Evolutionary conservation across 768 basidiomycete species (phyloP), one percentile per base, ranked within the genome.

Genomic region (Pleurotus platypus): DNA sequence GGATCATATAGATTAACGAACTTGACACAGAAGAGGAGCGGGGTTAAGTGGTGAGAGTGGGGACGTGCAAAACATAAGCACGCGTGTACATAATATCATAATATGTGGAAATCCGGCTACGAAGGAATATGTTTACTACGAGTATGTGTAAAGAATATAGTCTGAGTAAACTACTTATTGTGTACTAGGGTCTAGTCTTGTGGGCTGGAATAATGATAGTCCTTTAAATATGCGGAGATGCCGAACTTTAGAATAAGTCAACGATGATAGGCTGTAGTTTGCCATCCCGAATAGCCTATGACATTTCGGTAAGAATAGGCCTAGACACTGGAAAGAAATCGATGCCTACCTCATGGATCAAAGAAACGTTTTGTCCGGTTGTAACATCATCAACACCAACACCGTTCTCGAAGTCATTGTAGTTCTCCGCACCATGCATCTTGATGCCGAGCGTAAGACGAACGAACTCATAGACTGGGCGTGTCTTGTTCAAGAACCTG

Each of bases 361-460:
- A 71, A 2, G 87, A 81, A 6, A 93, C 78, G 61, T 84, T 83
- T 65, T 86, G 79, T 3, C 92, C 92, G 46, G 87, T 69, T 8
- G 87, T 88, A 38, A 74, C 77, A 46, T 90, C 86, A 49, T 86
- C 85, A 9, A 83, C 78, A 9, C 84, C 86, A 26, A 86, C 77
- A 6, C 90, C 88, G 54, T 80, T 80, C 60, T 73, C 80, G 61
- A 84, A 87, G 6, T 72, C 70, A 42, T 75, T 72, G 59, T 84
- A 75, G 65, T 94, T 94, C 62, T 90, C 89, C 6, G 78, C 75
- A 13, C 91, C 91, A 60, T 92, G 84, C 89, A 92, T 93, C 61
- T 75, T 75, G 59, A 93, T 82, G n/a, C 89, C 89, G 26, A 94
- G 73, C 6, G 77, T 80, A 18, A 81, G 58, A 35, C 92, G 78